phyloP scores from a whole-genome alignment of 306 rosid species.

The Trichosanthes truncata region DNA sequence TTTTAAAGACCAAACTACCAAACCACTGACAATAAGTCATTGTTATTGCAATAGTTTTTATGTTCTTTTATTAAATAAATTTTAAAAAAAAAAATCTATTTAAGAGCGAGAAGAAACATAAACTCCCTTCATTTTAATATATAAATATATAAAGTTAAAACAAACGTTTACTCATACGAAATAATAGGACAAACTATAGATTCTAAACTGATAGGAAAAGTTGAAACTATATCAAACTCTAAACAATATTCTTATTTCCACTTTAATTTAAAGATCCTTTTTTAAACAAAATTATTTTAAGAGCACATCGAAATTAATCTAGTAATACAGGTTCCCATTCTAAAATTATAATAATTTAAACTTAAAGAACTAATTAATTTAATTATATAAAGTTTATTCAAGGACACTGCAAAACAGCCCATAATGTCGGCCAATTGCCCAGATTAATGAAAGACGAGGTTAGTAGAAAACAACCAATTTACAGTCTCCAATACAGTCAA shows the following conservation, averaged over 20 bases:
- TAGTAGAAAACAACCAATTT: background rate
- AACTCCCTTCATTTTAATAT: no score
- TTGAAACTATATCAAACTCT: no score
- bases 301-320: background rate
- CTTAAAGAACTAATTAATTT: background rate
- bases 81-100: no score
- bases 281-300: no score
- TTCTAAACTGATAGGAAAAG: no score
- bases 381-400: background rate
- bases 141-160: no score
- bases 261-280: background rate
- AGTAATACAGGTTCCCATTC: background rate
- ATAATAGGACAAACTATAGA: no score
- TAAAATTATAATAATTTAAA: background rate
- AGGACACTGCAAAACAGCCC: background rate
- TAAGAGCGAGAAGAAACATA: no score
- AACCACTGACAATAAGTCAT: background rate
- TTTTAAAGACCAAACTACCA: background rate
- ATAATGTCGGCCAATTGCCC: background rate
- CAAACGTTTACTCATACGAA: no score
- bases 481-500: background rate
- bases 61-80: no score
- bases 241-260: background rate
- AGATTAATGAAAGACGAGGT: background rate
- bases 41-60: background rate